Conservation (phyloP, 148 eudicot species). For the Pouteria glomerata region DNA sequence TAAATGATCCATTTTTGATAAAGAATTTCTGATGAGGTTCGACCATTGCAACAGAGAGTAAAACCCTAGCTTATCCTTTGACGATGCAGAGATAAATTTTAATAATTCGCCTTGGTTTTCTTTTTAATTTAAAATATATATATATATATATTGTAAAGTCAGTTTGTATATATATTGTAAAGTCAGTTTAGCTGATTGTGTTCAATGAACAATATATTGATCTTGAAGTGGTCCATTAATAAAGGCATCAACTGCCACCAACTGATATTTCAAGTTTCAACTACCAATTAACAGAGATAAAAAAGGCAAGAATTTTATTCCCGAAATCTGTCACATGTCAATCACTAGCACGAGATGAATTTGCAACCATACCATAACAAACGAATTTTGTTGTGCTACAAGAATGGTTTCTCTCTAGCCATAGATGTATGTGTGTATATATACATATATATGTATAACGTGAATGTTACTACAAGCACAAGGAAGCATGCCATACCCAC, state of each 20-base stretch:
- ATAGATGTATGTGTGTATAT: neutral
- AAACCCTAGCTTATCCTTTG: neutral
- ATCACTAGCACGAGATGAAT: neutral
- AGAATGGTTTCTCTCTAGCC: neutral
- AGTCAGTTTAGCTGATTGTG: neutral
- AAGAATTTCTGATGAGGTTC: neutral
- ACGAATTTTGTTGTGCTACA: neutral
- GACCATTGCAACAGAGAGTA: neutral
- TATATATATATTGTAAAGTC: too few relatives aligned
- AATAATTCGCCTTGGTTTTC: neutral
- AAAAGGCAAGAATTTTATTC: neutral
- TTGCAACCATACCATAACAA: too few relatives aligned
- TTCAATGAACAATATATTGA: neutral
- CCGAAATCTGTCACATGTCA: neutral
- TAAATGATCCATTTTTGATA: neutral
- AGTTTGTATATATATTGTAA: neutral
- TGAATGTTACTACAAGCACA: neutral
- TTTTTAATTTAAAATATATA: neutral
- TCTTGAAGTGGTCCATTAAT: neutral
- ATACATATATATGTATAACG: neutral
- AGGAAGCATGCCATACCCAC: neutral
- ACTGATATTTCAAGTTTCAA: neutral
- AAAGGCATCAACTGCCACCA: slow-evolving; percentile 2
- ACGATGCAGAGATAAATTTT: neutral
- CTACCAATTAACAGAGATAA: neutral